These are phyloP conservation scores for Arabidopsis arenosa DNA, from an alignment of 345 rosid genomes.

Conservation along the genomic window DNA sequence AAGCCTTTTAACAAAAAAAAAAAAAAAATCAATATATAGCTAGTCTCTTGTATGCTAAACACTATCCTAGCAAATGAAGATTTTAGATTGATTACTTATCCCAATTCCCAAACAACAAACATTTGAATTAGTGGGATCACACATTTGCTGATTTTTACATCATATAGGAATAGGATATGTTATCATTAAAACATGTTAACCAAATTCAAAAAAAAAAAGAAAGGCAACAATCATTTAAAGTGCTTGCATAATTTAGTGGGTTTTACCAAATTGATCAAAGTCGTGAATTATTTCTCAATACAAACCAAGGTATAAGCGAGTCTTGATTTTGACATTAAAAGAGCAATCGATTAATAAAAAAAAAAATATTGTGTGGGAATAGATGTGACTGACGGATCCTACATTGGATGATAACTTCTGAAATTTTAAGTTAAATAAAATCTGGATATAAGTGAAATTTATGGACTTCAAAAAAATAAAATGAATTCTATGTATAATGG, in stretches of 20 bases:
- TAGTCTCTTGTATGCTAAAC: background rate
- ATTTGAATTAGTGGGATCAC: background rate
- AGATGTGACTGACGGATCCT: background rate
- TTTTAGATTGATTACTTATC: background rate
- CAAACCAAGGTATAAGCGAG: background rate
- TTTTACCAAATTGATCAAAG: constrained; percentile 3
- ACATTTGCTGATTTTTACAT: background rate
- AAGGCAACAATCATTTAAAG: constrained; percentile 13
- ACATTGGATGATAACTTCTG: background rate
- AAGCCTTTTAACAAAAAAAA: no score
- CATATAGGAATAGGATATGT: background rate
- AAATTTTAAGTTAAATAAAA: no score
- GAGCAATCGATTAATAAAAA: background rate
- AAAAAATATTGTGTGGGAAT: background rate
- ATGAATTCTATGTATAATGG: background rate
- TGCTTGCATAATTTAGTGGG: background rate
- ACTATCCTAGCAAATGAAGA: background rate
- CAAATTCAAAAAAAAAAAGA: background rate
- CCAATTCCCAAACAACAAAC: constrained; percentile 1
- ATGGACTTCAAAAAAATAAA: background rate
- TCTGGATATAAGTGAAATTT: background rate
- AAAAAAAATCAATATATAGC: background rate
- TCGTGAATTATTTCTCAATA: background rate
- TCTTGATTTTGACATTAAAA: background rate
- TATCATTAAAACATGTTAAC: background rate